Evolutionary conservation across 208 protist species (phyloP), one percentile per base, ranked within the genome.

Genomic region (Acanthamoeba royreba): DNA sequence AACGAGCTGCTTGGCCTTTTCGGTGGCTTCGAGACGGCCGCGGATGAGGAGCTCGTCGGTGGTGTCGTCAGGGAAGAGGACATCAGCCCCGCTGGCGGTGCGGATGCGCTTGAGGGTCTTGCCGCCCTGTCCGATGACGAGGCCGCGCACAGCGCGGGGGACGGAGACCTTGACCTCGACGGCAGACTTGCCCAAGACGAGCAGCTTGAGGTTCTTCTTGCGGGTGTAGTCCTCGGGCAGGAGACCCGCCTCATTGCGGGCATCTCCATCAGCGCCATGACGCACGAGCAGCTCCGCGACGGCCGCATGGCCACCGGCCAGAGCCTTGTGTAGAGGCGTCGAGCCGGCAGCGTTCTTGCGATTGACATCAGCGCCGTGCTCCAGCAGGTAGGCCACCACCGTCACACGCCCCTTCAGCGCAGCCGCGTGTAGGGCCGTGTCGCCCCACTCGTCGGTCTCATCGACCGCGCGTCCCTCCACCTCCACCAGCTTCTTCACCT

Each of bases 191-290:
- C 79, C 79, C 5, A 88, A 47, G 15, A 88, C 47, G 33, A 88
- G 35, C 13, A 66, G 43, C 33, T 63, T 53, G 22, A 88, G 42
- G 47, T 25, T 63, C 79, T 88, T 53, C 47, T 66, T 53, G 15
- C 61, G 40, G 79, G 79, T 88, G 79, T 88, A 88, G 79, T 88
- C 79, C 47, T 88, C 79, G n/a, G 79, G 79, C n/a, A 88, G 46
- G 46, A 53, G 79, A 31, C 79, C 79, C 25, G 79, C 79, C 8
- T 61, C 4, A 31, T 88, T 88, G 28, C 47, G 47, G 9, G 42
- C 28, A 17, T 88, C 79, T 4, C 47, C 79, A 25, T 88, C 49
- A 11, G 79, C 79, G 19, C 79, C 79, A 31, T 53, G 7, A 42
- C 61, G 47, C 79, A 88, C 40, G 33, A 88, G 79, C 3, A 88